These are phyloP conservation scores for Mariannaea sp. DNA, from an alignment of 2,329 filamentous ascomycete genomes.

Conservation along the genomic window DNA sequence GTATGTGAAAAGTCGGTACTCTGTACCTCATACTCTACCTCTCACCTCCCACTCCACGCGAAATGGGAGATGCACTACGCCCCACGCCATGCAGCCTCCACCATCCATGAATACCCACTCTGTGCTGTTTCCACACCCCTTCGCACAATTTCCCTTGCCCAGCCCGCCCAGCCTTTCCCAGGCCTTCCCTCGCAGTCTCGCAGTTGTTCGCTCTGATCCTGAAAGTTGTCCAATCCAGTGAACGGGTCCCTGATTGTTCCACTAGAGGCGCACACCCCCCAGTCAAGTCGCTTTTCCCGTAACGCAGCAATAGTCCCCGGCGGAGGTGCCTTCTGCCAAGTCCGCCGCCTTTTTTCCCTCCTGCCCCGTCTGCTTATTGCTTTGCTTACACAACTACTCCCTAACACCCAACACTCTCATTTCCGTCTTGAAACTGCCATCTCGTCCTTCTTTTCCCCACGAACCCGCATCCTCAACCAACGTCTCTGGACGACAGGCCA, in stretches of 20 bases:
- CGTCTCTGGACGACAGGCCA: constrained; percentile 31
- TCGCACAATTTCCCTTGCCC: constrained; percentile 35
- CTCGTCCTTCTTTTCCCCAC: constrained; percentile 24
- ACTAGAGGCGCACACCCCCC: constrained; percentile 14
- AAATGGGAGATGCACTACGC: constrained; percentile 18
- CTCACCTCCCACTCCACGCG: background rate
- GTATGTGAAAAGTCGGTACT: no score
- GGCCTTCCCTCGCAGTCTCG: constrained; percentile 2
- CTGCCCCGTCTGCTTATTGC: constrained; percentile 26
- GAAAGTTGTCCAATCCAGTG: background rate
- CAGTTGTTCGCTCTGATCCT: no score
- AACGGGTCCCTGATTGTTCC: constrained; percentile 15
- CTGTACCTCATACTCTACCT: no score
- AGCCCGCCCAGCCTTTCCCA: constrained; percentile 32
- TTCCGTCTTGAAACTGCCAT: constrained; percentile 25
- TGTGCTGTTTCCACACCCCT: constrained; percentile 12
- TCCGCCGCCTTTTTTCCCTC: constrained; percentile 39
- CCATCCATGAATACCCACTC: constrained; percentile 2
- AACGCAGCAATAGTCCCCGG: constrained; percentile 6
- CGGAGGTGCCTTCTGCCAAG: constrained; percentile 26
- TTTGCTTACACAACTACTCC: constrained; percentile 40
- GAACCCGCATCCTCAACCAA: constrained; percentile 27
- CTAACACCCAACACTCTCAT: constrained; percentile 29
- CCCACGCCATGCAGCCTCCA: constrained; percentile 30
- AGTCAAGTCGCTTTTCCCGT: constrained; percentile 6